A percentile compares a stretch with the other conserved stretches of the same genome.
Conservation (phyloP, 2,329 filamentous ascomycete species). For the Trichoderma sp. region DNA sequence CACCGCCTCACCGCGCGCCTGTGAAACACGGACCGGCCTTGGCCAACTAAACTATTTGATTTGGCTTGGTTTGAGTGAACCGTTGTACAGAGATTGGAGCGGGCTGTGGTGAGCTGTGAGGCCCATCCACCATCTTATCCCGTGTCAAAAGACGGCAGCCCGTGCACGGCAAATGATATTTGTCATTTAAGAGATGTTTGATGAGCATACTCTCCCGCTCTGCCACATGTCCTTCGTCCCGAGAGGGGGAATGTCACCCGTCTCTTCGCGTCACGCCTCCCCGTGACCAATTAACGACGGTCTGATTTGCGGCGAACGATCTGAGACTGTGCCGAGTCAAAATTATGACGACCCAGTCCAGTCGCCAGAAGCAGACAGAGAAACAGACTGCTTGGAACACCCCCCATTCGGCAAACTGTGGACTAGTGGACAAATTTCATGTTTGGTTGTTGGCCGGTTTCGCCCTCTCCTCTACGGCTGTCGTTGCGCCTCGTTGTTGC, state of each 20-base stretch:
- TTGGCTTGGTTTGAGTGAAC: neutral
- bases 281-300: neutral
- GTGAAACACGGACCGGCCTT: constrained; percentile 1
- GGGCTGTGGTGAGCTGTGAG: neutral
- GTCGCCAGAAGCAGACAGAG: neutral
- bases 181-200: neutral
- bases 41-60: neutral
- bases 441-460: neutral
- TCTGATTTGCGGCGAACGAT: neutral
- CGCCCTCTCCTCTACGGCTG: neutral
- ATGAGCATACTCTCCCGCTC: neutral
- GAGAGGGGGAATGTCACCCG: neutral
- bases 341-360: neutral
- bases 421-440: neutral
- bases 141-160: neutral
- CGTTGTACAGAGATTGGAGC: neutral
- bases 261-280: neutral
- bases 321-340: neutral
- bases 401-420: neutral
- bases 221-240: neutral
- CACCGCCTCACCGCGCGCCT: constrained; percentile 17
- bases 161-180: neutral
- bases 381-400: neutral
- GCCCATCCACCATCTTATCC: neutral
- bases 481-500: neutral